Conservation (phyloP, 768 basidiomycete genomes). For the Candolleomyces aberdarensis region DNA sequence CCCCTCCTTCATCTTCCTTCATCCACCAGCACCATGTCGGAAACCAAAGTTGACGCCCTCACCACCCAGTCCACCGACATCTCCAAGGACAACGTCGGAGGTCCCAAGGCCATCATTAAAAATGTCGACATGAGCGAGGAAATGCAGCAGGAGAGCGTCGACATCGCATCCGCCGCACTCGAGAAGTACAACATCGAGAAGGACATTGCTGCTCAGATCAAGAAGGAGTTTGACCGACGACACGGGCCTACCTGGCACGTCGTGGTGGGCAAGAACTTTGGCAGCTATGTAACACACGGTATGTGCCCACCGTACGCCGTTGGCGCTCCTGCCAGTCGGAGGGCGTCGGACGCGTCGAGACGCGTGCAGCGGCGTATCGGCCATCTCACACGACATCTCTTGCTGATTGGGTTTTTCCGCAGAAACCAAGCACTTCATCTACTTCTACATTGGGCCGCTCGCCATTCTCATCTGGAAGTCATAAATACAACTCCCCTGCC, state of each 20-base stretch:
- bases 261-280: constrained; percentile 99
- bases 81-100: constrained; percentile 28
- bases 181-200: constrained; percentile 95
- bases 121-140: constrained; percentile 96
- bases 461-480: constrained; percentile 96
- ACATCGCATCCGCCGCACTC: constrained; percentile 80
- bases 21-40: background rate
- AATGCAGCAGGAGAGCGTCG: constrained; percentile 93
- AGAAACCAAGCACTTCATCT: constrained; percentile 99
- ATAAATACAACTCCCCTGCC: constrained; percentile 34
- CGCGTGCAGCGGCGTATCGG: background rate
- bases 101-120: constrained; percentile 86
- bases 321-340: background rate
- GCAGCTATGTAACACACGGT: constrained; percentile 98
- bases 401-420: constrained; percentile 14
- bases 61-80: background rate
- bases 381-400: constrained; percentile 4
- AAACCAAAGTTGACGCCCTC: constrained; percentile 1
- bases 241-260: constrained; percentile 97
- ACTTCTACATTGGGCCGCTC: constrained; percentile 92
- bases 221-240: constrained; percentile 94
- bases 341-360: constrained; percentile 5
- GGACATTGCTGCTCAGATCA: constrained; percentile 96
- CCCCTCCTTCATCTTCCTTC: background rate
- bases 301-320: constrained; percentile 22